A percentile compares a stretch with the other conserved stretches of the same genome.
Evolutionary conservation across 345 rosid species (phyloP).

Genomic region (Zanthoxylum bungeanum): DNA sequence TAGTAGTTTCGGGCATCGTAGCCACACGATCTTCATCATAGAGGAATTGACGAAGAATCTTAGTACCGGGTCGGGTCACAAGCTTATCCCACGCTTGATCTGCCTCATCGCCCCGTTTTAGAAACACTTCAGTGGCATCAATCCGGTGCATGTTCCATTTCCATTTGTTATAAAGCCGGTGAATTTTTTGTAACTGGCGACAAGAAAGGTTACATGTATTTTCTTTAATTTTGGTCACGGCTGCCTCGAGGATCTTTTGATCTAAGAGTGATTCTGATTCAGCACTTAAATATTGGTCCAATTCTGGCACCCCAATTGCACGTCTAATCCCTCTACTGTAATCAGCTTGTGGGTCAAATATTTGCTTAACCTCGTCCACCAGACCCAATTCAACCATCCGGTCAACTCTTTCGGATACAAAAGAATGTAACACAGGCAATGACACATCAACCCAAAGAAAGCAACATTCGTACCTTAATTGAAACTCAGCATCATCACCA

Average conservation of each 20-base stretch:
- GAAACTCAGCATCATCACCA: constrained; percentile 46
- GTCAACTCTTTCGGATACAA: constrained; percentile 70
- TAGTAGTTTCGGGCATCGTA: constrained; percentile 27
- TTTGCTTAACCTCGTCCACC: constrained; percentile 55
- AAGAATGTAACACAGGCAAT: constrained; percentile 50
- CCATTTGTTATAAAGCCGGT: constrained; percentile 46
- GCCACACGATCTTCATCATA: constrained; percentile 29
- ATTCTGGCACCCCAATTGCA: constrained; percentile 77
- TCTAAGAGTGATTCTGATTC: constrained; percentile 36
- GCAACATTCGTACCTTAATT: constrained; percentile 58
- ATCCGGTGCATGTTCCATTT: constrained; percentile 67
- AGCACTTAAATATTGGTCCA: constrained; percentile 50
- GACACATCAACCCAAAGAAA: constrained; percentile 86
- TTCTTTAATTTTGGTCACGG: constrained; percentile 55
- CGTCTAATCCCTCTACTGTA: constrained; percentile 63
- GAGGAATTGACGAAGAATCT: constrained; percentile 50
- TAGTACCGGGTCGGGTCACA: constrained; percentile 54
- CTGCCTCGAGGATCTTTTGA: constrained; percentile 35
- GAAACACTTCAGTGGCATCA: constrained; percentile 74
- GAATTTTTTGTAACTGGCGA: constrained; percentile 60
- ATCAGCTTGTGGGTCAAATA: constrained; percentile 51
- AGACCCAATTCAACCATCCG: constrained; percentile 70
- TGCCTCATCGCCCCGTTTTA: constrained; percentile 46
- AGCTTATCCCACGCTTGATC: constrained; percentile 63
- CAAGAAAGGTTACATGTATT: constrained; percentile 51